Evolutionary conservation across 1,284 basidiomycete genomes (phyloP).

Genomic region (Hypsizygus ulmarius): DNA sequence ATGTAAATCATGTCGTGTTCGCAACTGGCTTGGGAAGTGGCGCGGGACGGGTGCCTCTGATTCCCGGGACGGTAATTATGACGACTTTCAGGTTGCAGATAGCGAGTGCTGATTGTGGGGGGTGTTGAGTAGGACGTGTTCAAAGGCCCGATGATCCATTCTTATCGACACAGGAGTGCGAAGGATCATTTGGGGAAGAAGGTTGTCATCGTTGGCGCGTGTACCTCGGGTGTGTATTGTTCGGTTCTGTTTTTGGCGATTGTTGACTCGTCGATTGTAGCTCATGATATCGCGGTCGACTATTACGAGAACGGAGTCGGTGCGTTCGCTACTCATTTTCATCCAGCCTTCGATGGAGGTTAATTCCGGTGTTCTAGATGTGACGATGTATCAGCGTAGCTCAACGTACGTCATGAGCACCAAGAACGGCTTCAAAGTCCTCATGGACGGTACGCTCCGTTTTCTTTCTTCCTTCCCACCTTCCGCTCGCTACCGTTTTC

Average conservation of each 20-base stretch:
- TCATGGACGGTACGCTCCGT: constrained; percentile 25
- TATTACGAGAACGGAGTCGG: constrained; percentile 25
- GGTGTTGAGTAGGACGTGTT: constrained; percentile 41
- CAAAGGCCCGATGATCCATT: constrained; percentile 57
- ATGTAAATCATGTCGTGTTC: constrained; percentile 56
- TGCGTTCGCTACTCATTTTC: not conserved
- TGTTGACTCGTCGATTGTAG: constrained; percentile 15
- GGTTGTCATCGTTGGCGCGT: constrained; percentile 60
- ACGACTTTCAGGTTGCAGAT: not conserved
- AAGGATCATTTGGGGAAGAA: constrained; percentile 55
- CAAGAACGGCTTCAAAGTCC: constrained; percentile 29
- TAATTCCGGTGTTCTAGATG: constrained; percentile 26
- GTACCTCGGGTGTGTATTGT: constrained; percentile 48
- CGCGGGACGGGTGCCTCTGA: constrained; percentile 45
- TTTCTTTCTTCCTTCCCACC: no score
- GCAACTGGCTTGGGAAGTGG: constrained; percentile 61
- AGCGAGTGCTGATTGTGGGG: not conserved
- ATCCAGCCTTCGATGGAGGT: not conserved
- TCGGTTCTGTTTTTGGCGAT: not conserved
- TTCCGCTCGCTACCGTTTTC: no score
- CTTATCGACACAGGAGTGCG: constrained; percentile 47
- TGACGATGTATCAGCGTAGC: constrained; percentile 44
- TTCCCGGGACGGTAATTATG: constrained; percentile 35
- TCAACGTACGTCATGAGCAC: constrained; percentile 43
- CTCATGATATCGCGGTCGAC: constrained; percentile 33